Evolutionary conservation across 2,329 filamentous ascomycete species (phyloP), one percentile per base, ranked within the genome.

Genomic region (Colletotrichum melonis): DNA sequence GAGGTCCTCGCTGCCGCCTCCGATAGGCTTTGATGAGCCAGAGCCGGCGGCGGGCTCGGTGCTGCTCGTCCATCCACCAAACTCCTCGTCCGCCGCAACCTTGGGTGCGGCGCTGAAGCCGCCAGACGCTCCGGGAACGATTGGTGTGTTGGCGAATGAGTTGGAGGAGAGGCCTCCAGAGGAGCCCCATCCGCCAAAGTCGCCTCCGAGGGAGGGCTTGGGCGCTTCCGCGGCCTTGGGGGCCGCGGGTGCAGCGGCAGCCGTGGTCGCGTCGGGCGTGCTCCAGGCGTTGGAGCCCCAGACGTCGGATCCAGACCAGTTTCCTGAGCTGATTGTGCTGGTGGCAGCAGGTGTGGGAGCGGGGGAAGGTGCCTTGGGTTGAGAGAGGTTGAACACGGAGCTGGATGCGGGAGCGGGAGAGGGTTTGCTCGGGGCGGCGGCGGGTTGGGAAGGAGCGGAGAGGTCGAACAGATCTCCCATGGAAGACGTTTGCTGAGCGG

Each of bases 231-330:
- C 62, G 78, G 72, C 63, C 62, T 76, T 91, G 91, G 93, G 95
- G 1, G 92, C 90, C 77, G 83, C 78, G 2, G 87, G 84, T 78
- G 82, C 72, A 14, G 85, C 78, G 4, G 88, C 84, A 4, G 86
- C 82, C 1, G 88, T 85, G 11, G 89, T 87, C 8, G 92, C 86
- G 11, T 92, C 91, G 0, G 90, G 84, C 4, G 89, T 88, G 72
- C 88, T 89, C 97, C 97, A 99, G 3, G 94, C 95, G 82, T 96
- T 94, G 72, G 89, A 89, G 58, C 95, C 95, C 95, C 95, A 98
- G 0, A 95, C 92, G 79, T 97, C 94, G 71, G 93, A 84, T 66
- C 84, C 84, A 2, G 84, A 86, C 72, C 86, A 80, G 65, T 79
- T 84, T 64, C 82, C 80, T 83, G 81, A 84, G 69, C 75, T 82